phyloP scores from a whole-genome alignment of 1,139 yeast species.

The Pichia sp. region DNA sequence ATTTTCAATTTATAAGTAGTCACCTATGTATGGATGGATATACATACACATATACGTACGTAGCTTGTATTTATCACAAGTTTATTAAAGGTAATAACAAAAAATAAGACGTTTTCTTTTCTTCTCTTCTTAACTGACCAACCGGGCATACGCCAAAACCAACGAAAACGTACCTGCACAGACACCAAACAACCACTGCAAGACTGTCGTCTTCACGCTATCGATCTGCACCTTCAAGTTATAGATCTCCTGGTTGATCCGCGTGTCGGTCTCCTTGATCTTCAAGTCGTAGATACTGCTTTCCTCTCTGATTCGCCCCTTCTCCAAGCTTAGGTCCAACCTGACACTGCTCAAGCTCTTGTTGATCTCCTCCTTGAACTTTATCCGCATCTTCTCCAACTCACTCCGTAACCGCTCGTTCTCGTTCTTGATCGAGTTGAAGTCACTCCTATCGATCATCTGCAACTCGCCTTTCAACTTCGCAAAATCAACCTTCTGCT shows the following conservation, averaged over 20 bases:
- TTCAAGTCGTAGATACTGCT: conserved; percentile 87
- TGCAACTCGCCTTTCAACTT: conserved; percentile 87
- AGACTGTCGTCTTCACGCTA: conserved; percentile 88
- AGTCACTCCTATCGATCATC: conserved; percentile 82
- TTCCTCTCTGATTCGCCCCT: conserved; percentile 93
- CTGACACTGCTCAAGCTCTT: conserved; percentile 88
- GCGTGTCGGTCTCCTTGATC: conserved; percentile 89
- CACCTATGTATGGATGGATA: not conserved
- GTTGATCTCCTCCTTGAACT: conserved; percentile 85
- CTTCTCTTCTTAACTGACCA: conserved; percentile 49
- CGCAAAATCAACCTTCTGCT: conserved; percentile 94
- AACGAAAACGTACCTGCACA: conserved; percentile 97
- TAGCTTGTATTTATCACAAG: not conserved
- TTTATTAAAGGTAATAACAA: not conserved
- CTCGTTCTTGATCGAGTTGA: conserved; percentile 75
- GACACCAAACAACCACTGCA: conserved; percentile 98
- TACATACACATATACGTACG: not conserved
- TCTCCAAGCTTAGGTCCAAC: conserved; percentile 84
- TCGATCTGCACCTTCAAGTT: conserved; percentile 94
- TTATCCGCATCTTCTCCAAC: conserved; percentile 77
- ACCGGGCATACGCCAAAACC: conserved; percentile 82
- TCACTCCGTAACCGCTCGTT: conserved; percentile 83
- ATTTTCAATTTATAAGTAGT: conserved; percentile 43
- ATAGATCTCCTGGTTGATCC: conserved; percentile 92
- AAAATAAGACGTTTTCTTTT: not conserved